Evolutionary conservation across 192 early-diverging fungal species (phyloP).

Genomic region (Backusella macrospora): DNA sequence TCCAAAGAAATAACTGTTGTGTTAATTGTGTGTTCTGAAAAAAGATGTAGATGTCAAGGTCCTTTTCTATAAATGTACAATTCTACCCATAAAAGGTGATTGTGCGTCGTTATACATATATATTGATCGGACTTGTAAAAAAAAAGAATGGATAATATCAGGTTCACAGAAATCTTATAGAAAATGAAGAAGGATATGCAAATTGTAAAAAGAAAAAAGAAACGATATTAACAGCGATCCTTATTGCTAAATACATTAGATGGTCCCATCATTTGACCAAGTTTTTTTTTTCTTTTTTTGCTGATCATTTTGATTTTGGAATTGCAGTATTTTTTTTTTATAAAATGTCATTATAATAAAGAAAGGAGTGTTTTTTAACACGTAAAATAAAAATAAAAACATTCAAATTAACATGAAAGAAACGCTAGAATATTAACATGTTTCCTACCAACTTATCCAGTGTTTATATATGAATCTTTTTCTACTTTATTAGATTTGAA

Average conservation of each 20-base stretch:
- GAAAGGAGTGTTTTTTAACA: background rate
- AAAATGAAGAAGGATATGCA: background rate
- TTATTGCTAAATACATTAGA: background rate
- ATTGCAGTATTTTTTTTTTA: background rate
- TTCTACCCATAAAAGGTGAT: background rate
- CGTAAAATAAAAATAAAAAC: slow-evolving; percentile 8
- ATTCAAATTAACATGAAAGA: slow-evolving; percentile 3
- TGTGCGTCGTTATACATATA: background rate
- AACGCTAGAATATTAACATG: slow-evolving; percentile 9
- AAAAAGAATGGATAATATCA: background rate
- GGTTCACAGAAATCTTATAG: slow-evolving; percentile 4
- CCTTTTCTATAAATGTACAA: background rate
- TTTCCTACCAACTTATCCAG: background rate
- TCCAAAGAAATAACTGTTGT: slow-evolving; percentile 20
- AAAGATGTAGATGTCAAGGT: slow-evolving; percentile 11
- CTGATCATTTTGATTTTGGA: slow-evolving; percentile 8
- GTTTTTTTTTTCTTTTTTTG: background rate
- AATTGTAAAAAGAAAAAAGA: background rate
- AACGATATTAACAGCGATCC: background rate
- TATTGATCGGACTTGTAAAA: background rate
- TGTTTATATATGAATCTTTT: background rate
- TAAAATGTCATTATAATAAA: slow-evolving; percentile 7
- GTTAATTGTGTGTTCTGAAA: slow-evolving; percentile 10
- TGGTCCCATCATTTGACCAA: too few species aligned
- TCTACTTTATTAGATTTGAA: slow-evolving; percentile 1